phyloP scores from a whole-genome alignment of 345 rosid genomes.

The Syzygium aromaticum region DNA sequence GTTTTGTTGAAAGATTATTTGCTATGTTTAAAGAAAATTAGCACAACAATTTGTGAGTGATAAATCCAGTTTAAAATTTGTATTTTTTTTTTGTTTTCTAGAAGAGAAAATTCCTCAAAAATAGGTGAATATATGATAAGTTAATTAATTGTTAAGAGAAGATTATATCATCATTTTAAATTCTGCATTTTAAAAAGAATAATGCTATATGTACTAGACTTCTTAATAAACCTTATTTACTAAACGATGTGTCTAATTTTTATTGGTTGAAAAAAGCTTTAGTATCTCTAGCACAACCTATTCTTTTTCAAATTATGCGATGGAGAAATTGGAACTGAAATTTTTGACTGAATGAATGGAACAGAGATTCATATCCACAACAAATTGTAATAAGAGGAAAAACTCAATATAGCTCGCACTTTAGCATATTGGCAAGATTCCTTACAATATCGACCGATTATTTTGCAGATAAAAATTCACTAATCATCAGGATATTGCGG shows the following conservation, averaged over 20 bases:
- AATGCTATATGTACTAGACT: background rate
- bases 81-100: background rate
- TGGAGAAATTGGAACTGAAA: background rate
- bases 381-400: background rate
- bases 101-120: background rate
- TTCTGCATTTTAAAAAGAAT: background rate
- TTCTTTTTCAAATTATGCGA: background rate
- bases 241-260: background rate
- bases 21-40: background rate
- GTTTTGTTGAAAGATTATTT: background rate
- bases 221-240: background rate
- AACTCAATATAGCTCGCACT: background rate
- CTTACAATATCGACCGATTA: background rate
- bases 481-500: background rate
- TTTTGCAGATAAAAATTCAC: background rate
- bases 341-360: background rate
- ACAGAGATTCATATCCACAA: background rate
- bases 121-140: background rate
- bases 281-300: background rate
- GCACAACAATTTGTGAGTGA: accelerated
- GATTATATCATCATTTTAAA: background rate
- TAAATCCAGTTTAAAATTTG: background rate
- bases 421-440: background rate
- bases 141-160: background rate
- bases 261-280: background rate